These are phyloP conservation scores for Verticillium klebahnii DNA, from an alignment of 2,329 filamentous ascomycete genomes.

Conservation along the genomic window DNA sequence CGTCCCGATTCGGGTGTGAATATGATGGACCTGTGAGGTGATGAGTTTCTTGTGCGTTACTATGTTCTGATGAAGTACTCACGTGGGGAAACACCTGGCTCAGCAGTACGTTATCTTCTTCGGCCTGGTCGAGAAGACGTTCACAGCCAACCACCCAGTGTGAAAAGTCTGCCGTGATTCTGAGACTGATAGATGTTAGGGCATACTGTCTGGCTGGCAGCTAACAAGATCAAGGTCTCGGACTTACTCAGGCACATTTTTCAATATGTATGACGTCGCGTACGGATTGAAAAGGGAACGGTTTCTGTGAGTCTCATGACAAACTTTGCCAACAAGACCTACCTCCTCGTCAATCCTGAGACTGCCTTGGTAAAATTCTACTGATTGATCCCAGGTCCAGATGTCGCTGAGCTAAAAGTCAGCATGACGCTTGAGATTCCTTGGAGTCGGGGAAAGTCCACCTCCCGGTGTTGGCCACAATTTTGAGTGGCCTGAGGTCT, in stretches of 20 bases:
- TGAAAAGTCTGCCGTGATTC: slow-evolving; percentile 20
- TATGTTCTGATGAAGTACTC: not conserved
- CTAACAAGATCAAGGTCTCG: too few relatives aligned
- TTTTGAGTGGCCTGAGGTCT: slow-evolving; percentile 7
- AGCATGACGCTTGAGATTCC: not conserved
- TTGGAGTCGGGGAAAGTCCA: not conserved
- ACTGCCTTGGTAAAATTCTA: slow-evolving; percentile 25
- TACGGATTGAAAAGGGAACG: slow-evolving; percentile 26
- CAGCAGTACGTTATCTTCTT: slow-evolving; percentile 16
- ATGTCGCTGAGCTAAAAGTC: slow-evolving; percentile 17
- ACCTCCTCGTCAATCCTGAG: slow-evolving; percentile 23
- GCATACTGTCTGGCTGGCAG: not conserved
- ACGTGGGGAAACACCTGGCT: slow-evolving; percentile 23
- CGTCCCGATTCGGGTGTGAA: slow-evolving; percentile 28
- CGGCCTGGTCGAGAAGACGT: slow-evolving; percentile 13
- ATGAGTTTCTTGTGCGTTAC: too few relatives aligned
- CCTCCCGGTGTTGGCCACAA: slow-evolving; percentile 14
- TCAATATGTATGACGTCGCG: slow-evolving; percentile 19
- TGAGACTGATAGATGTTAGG: slow-evolving; percentile 8
- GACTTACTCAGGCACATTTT: slow-evolving; percentile 22
- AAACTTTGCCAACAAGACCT: slow-evolving; percentile 21
- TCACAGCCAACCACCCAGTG: slow-evolving; percentile 19
- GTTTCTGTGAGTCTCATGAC: slow-evolving; percentile 28
- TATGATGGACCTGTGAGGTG: slow-evolving; percentile 22
- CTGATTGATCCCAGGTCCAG: slow-evolving; percentile 24